phyloP scores from a whole-genome alignment of 2,329 filamentous ascomycete species.

The Xylariales sp. region DNA sequence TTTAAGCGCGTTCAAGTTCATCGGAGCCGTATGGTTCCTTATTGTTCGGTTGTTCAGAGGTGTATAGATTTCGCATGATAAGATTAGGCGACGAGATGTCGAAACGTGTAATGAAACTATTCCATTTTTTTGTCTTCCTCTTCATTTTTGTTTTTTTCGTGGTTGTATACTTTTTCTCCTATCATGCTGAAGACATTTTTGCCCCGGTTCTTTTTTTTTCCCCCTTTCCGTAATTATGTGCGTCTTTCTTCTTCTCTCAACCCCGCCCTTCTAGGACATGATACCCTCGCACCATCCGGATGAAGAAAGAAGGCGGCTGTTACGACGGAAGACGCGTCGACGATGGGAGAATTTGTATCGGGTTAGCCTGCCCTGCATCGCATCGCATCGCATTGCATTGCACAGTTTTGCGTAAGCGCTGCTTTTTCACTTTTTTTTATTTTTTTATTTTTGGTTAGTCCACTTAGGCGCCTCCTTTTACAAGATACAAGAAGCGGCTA shows the following conservation, averaged over 20 bases:
- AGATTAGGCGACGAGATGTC: conserved; percentile 1
- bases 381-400: no score
- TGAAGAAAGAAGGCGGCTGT: background rate
- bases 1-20: conserved; percentile 85
- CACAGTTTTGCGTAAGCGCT: no score
- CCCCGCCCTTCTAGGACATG: background rate
- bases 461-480: no score
- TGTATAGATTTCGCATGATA: conserved; percentile 56
- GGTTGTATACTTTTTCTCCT: conserved; percentile 7
- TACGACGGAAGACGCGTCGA: background rate
- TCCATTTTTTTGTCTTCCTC: background rate
- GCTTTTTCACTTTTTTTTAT: no score
- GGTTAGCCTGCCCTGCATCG: no score
- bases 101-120: conserved; percentile 23
- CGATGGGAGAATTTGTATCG: background rate
- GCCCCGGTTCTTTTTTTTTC: background rate
- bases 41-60: conserved; percentile 86
- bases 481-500: no score
- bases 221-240: background rate
- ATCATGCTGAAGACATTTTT: background rate
- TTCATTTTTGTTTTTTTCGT: background rate
- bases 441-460: no score
- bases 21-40: conserved; percentile 92
- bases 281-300: background rate
- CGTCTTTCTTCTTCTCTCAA: background rate